phyloP scores from a whole-genome alignment of 1,284 basidiomycete genomes.

The Bothia castanella region DNA sequence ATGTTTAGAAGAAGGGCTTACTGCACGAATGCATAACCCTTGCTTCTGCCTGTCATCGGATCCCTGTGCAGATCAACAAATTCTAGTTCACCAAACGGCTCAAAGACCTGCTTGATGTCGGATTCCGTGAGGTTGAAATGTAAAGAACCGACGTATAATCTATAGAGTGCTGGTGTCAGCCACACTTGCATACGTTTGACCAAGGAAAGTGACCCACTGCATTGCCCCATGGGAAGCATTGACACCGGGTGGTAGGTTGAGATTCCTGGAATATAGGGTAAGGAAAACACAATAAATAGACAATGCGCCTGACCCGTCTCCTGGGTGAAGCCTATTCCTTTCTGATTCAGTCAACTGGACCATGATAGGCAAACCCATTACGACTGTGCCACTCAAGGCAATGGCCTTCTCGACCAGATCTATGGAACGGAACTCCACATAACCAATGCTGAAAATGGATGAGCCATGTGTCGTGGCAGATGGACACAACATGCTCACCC shows the following conservation, averaged over 20 bases:
- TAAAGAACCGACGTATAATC: constrained; percentile 94
- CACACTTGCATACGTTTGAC: constrained; percentile 12
- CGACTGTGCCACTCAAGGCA: constrained; percentile 84
- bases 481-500: constrained; percentile 57
- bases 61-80: constrained; percentile 98
- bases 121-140: constrained; percentile 95
- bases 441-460: constrained; percentile 67
- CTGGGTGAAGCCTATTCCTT: constrained; percentile 83
- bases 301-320: constrained; percentile 60
- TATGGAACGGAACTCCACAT: constrained; percentile 91
- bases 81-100: constrained; percentile 95
- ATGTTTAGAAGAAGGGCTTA: constrained; percentile 33
- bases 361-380: constrained; percentile 97
- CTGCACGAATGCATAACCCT: constrained; percentile 98
- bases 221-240: constrained; percentile 71
- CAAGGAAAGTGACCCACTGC: constrained; percentile 51
- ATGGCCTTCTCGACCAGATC: constrained; percentile 91
- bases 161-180: constrained; percentile 33
- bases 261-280: constrained; percentile 45
- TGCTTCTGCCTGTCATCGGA: constrained; percentile 88
- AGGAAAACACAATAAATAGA: constrained; percentile 13
- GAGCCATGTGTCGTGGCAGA: constrained; percentile 13
- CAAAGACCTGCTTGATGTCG: constrained; percentile 97
- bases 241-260: constrained; percentile 74
- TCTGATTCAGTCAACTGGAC: constrained; percentile 97